Evolutionary conservation across 1,284 basidiomycete genomes (phyloP).

Genomic region (Tilletia setariae): DNA sequence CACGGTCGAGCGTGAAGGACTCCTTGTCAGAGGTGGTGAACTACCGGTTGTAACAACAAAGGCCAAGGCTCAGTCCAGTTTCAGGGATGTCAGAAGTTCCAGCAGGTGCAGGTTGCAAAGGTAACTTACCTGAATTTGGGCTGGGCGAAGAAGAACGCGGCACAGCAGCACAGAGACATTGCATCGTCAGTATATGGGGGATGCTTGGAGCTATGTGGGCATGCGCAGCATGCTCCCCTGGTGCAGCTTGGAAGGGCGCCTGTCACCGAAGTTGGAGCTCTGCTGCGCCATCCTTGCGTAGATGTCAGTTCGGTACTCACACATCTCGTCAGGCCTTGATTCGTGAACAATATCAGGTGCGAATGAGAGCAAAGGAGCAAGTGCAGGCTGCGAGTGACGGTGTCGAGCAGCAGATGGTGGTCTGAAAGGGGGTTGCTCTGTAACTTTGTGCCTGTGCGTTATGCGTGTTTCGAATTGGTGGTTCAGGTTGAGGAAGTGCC

Average conservation of each 20-base stretch:
- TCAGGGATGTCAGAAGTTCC: neutral
- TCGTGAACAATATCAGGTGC: neutral
- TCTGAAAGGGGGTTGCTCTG: no score
- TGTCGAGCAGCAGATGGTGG: neutral
- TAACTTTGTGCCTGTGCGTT: no score
- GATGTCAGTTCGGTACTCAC: neutral
- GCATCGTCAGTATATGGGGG: neutral
- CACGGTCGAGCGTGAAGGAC: constrained; percentile 86
- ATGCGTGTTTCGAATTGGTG: no score
- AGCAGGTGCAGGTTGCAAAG: neutral
- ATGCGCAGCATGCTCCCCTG: neutral
- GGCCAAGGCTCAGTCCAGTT: neutral
- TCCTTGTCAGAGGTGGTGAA: constrained; percentile 80
- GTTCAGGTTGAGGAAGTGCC: no score
- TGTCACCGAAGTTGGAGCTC: neutral
- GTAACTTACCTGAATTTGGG: neutral
- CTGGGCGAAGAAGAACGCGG: neutral
- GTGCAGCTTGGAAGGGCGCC: neutral
- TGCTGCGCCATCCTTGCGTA: neutral
- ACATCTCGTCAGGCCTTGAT: neutral
- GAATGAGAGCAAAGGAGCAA: neutral
- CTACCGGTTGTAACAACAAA: constrained; percentile 34
- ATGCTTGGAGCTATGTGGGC: neutral
- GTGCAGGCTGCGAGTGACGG: neutral
- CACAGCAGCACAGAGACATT: neutral